Evolutionary conservation across 2,329 filamentous ascomycete genomes (phyloP).

Genomic region (Paecilomyces niveus): DNA sequence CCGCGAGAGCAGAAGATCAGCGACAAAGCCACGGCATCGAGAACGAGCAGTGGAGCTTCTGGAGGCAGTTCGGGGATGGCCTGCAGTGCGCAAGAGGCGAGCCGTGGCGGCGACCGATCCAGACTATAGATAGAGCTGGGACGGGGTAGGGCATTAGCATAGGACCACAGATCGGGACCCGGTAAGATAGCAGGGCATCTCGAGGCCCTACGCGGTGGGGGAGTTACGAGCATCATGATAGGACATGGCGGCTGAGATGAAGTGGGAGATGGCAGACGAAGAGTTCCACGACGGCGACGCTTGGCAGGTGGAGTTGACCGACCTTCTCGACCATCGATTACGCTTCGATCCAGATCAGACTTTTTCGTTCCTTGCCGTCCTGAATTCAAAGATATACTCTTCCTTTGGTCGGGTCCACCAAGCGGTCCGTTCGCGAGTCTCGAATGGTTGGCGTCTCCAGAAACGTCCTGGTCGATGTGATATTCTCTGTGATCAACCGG

Average conservation of each 20-base stretch:
- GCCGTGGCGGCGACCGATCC: background rate
- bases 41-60: background rate
- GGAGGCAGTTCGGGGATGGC: background rate
- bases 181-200: background rate
- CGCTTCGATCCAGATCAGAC: background rate
- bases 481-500: background rate
- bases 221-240: background rate
- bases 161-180: background rate
- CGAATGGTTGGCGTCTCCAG: background rate
- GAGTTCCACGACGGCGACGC: background rate
- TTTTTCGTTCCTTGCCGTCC: background rate
- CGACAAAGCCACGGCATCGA: background rate
- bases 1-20: background rate
- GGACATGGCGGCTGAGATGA: background rate
- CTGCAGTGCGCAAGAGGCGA: background rate
- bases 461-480: background rate
- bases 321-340: background rate
- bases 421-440: background rate
- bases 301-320: background rate
- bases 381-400: background rate
- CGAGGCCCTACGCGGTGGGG: background rate
- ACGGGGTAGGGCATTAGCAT: background rate
- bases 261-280: background rate
- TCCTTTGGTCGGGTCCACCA: background rate
- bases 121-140: background rate